Base-by-base conservation (phyloP, 768 basidiomycete species). In the Amanita rubescens region DNA sequence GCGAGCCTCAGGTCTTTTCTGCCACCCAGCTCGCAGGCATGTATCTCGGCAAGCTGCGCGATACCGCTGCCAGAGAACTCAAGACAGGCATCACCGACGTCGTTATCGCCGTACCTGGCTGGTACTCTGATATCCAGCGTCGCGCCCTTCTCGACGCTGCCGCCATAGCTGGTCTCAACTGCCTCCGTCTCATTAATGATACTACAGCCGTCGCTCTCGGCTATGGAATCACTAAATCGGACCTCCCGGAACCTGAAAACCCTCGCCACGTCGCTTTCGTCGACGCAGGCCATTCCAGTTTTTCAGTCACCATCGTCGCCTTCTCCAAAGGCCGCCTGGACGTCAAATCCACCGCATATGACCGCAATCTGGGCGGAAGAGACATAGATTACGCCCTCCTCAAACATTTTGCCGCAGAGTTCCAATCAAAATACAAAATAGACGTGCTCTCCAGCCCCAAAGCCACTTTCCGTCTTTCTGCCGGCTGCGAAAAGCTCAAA, bases 141-240 rank as follows among this genome's bases (percentile, higher is more conserved):
- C 82, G 94, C 32, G 93, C 94, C 0, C 65, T 95, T 57, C 78
- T 93, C 54, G 92, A 94, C 61, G 93, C 96, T 27, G 93, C 93
- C 39, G 64, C 81, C 55, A 91, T 99, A 62, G 92, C 90, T 52
- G 85, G 87, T 55, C 80, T 98, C 57, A 96, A 93, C 69, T 73
- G 82, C 58, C 89, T 98, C 56, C 90, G 95, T 49, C 79, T 99
- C 69, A 92, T 98, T 76, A 97, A 97, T 75, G 96, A 98, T 68
- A 85, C 87, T 53, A 98, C 95, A 57, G 96, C 95, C 50, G 80
- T 87, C 54, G 96, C 96, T 37, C 87, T 99, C 67, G 93, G 91
- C 49, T 99, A 95, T 73, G 96, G 96, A 60, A 98, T 98, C 78
- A 99, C 95, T 59, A 99, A 99, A 72, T 83, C 88, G 24, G 96